Evolutionary conservation across 129 eudicot species (phyloP), one percentile per base, ranked within the genome.

Genomic region (Smallanthus sonchifolius): DNA sequence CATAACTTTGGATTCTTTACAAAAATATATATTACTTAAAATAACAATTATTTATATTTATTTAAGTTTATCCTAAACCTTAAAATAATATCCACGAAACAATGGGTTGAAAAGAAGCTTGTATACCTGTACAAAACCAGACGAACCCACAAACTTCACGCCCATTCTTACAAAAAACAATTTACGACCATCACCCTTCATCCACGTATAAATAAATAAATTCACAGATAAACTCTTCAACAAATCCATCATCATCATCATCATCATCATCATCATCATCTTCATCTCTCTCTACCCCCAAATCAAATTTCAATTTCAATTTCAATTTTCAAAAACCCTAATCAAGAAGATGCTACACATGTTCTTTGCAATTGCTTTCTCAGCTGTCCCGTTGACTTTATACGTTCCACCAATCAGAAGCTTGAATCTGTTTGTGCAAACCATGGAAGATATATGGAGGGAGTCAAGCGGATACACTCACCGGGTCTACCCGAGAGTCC

Each of bases 361-460:
- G 82, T 88, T 93, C 84, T 90, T 93, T 35, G 86, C 97, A 7
- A 89, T 88, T 65, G 97, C 97, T 3, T 90, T 93, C 52, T 90
- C 98, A 24, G 96, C 98, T 17, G 97, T 85, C 74, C 98, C 98
- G 76, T 83, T 93, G 85, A 88, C 92, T 62, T 80, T 93, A 30
- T 93, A 93, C 51, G 75, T 93, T 3, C 98, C 98, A 3, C 98
- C 98, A 13, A 42, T 93, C 16, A 84, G 98, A 77, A 85, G 85
- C 85, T 82, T 93, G 72, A 93, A 84, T 78, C 82, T 79, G 9
- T 93, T 93, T 39, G 85, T 93, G 65, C 83, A 83, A 60, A 80
- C 92, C 13, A 84, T 93, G 59, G 96, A 93, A 52, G 97, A 88
- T 24, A 17, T 90, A 3, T 76, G 85, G 73, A 83, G 88, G 75